A percentile compares a stretch with the other conserved stretches of the same genome.
Conservation (phyloP, 148 eudicot species). For the Chenopodium berlandieri region DNA sequence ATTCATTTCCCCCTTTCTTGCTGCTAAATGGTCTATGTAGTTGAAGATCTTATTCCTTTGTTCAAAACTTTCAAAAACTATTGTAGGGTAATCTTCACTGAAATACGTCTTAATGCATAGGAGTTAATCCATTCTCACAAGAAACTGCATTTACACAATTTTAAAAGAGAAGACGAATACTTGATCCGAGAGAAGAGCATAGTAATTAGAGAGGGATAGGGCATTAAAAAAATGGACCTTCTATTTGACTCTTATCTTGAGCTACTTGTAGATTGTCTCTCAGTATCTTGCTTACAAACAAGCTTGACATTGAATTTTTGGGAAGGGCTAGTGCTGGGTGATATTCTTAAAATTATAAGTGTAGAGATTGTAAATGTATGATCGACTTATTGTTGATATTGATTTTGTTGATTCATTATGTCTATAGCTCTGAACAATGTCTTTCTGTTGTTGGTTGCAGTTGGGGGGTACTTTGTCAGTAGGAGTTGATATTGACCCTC, state of each 20-base stretch:
- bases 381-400: neutral
- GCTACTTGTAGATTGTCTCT: neutral
- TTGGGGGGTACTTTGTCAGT: constrained; percentile 79
- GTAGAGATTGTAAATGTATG: neutral
- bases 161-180: neutral
- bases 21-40: neutral
- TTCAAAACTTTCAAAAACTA: neutral
- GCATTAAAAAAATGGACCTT: neutral
- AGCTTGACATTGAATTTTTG: neutral
- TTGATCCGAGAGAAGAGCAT: neutral
- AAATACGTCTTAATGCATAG: neutral
- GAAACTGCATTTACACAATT: neutral
- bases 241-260: neutral
- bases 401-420: neutral
- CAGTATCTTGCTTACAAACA: neutral
- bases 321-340: neutral
- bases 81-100: neutral
- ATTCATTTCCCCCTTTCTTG: too few species aligned
- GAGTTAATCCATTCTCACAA: neutral
- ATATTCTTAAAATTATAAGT: neutral
- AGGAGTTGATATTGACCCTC: constrained; percentile 87
- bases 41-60: neutral
- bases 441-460: constrained; percentile 35
- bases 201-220: neutral
- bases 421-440: neutral